Evolutionary conservation across 2,329 filamentous ascomycete species (phyloP).

Genomic region (Diaporthe eres): DNA sequence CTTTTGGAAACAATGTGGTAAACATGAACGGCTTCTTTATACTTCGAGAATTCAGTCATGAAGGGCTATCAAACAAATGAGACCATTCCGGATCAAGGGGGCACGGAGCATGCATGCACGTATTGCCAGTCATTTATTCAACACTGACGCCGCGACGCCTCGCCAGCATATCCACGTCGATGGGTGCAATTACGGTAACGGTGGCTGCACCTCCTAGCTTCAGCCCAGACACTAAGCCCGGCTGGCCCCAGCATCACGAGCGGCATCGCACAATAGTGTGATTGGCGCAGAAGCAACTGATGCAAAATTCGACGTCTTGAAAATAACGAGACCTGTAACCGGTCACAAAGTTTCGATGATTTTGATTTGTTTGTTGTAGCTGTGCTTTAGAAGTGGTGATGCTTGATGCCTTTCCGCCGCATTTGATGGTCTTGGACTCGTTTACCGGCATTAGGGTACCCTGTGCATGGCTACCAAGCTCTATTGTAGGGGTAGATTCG

Average conservation of each 20-base stretch:
- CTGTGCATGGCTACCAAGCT: not conserved
- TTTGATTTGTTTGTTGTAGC: not conserved
- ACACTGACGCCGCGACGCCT: not conserved
- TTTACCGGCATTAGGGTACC: not conserved
- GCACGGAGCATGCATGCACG: constrained; percentile 1
- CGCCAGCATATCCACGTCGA: constrained; percentile 17
- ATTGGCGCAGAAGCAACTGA: not conserved
- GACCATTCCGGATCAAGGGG: not conserved
- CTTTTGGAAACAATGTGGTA: not conserved
- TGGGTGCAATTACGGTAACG: constrained; percentile 2
- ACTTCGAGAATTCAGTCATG: not conserved
- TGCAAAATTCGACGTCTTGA: not conserved
- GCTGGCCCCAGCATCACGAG: not conserved
- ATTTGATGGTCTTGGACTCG: not conserved
- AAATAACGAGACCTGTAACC: no score
- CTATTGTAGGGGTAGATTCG: not conserved
- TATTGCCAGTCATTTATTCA: constrained; percentile 6
- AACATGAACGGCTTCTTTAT: not conserved
- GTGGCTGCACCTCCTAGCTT: constrained; percentile 20
- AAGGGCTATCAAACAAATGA: not conserved
- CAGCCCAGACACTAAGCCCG: constrained; percentile 11
- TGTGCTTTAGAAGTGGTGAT: not conserved
- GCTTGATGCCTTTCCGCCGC: no score
- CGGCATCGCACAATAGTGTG: no score
- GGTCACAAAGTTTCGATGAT: no score